Evolutionary conservation across 176 grass and related monocot genomes (phyloP).

Genomic region (Phoenix dactylifera): DNA sequence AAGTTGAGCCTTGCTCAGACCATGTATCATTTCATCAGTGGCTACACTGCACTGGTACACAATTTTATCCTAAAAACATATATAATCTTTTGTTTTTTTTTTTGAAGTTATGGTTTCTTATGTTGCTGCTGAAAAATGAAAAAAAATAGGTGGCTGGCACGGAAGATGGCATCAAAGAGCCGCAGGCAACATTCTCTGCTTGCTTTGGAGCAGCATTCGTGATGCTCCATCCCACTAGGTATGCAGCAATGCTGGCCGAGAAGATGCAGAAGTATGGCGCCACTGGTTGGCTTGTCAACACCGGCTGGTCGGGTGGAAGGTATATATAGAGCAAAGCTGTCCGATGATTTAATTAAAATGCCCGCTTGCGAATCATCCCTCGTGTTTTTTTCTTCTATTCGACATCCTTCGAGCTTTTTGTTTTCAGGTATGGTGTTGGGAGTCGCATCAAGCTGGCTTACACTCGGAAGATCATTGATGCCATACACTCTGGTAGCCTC

Average conservation of each 20-base stretch:
- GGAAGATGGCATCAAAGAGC: constrained; percentile 93
- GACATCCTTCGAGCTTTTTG: background rate
- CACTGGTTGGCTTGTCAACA: constrained; percentile 98
- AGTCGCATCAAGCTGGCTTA: constrained; percentile 77
- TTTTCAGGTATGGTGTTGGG: constrained; percentile 80
- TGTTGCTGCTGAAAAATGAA: background rate
- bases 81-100: too few species aligned
- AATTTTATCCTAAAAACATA: background rate
- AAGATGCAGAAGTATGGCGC: constrained; percentile 97
- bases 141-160: constrained; percentile 76
- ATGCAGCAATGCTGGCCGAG: constrained; percentile 95
- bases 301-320: constrained; percentile 98
- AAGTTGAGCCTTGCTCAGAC: constrained; percentile 89
- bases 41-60: constrained; percentile 83
- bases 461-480: constrained; percentile 97
- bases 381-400: background rate
- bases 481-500: constrained; percentile 89
- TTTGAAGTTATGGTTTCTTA: too few species aligned
- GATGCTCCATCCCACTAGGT: constrained; percentile 97
- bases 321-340: background rate
- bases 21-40: constrained; percentile 99
- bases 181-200: constrained; percentile 91
- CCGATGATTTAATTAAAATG: too few species aligned
- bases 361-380: too few species aligned
- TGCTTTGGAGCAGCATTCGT: constrained; percentile 98